Evolutionary conservation across 352 stramenopile species (phyloP).

Genomic region (Phytophthora pluvialis): DNA sequence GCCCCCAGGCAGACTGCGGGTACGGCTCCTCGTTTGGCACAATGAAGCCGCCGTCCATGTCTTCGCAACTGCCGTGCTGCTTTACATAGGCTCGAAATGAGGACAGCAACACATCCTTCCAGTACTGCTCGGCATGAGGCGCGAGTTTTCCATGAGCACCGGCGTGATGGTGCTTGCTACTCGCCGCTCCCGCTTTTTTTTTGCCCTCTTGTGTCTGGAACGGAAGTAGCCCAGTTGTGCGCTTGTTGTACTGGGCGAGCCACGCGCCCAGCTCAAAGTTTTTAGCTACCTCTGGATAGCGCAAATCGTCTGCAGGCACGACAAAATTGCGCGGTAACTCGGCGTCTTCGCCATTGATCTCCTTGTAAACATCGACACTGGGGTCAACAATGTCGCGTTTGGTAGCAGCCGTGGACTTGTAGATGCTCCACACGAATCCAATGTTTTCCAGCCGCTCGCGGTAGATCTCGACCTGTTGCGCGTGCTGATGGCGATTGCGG

Average conservation of each 20-base stretch:
- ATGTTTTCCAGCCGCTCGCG: conserved; percentile 84
- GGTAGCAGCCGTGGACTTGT: conserved; percentile 52
- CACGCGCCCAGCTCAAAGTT: conserved; percentile 90
- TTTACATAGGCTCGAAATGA: conserved; percentile 65
- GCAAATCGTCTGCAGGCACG: conserved; percentile 72
- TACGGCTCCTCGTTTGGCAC: conserved; percentile 65
- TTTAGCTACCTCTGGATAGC: conserved; percentile 87
- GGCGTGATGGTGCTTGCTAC: conserved; percentile 10
- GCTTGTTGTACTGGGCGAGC: conserved; percentile 71
- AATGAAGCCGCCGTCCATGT: conserved; percentile 65
- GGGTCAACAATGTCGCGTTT: conserved; percentile 65
- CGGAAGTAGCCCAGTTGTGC: conserved; percentile 43
- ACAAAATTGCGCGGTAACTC: conserved; percentile 69
- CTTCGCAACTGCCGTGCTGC: conserved; percentile 54
- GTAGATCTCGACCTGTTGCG: conserved; percentile 82
- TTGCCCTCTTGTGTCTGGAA: conserved; percentile 51
- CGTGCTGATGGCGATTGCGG: conserved; percentile 86
- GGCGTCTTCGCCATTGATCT: conserved; percentile 74
- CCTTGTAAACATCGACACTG: conserved; percentile 79
- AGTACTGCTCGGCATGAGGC: conserved; percentile 69
- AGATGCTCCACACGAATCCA: conserved; percentile 93
- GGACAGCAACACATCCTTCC: conserved; percentile 72
- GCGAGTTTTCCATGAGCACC: conserved; percentile 34
- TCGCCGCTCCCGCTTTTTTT: conserved; percentile 22
- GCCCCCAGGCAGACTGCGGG: conserved; percentile 61